phyloP scores from a whole-genome alignment of 257 asterid species.

The Solanum tarijense region DNA sequence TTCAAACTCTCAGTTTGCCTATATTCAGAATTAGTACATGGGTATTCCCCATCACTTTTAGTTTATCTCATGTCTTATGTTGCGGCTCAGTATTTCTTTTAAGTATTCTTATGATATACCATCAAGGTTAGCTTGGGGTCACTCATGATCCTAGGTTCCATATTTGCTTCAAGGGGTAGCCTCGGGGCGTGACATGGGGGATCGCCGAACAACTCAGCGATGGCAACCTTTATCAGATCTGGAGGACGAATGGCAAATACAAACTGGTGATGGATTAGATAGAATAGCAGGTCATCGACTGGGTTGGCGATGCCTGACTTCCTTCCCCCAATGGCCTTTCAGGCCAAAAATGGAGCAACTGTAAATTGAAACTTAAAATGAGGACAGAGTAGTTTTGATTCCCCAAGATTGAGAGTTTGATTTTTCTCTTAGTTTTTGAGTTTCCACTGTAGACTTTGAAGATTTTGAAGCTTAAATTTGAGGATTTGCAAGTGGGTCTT shows the following conservation, averaged over 20 bases:
- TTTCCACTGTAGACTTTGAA: too few relatives aligned
- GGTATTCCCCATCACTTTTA: too few relatives aligned
- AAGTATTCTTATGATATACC: too few relatives aligned
- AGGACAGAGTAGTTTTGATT: not conserved
- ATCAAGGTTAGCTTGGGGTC: too few relatives aligned
- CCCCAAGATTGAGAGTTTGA: not conserved
- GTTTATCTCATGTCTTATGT: too few relatives aligned
- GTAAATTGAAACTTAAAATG: too few relatives aligned
- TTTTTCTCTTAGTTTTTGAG: not conserved
- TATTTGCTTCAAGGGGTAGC: too few relatives aligned
- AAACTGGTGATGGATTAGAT: fast-evolving
- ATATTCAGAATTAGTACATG: too few relatives aligned
- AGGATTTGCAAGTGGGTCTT: not conserved
- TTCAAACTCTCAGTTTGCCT: too few relatives aligned
- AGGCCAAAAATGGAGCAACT: not conserved
- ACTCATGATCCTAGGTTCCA: too few relatives aligned
- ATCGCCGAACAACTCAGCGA: not conserved
- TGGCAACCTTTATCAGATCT: not conserved
- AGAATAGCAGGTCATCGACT: fast-evolving
- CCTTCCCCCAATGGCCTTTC: not conserved
- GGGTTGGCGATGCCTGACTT: not conserved
- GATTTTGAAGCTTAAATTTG: not conserved
- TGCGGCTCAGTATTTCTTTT: too few relatives aligned
- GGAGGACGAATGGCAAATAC: not conserved
- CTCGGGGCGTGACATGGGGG: too few relatives aligned